Conservation (phyloP, 768 basidiomycete species). For the Calocera viscosa region DNA sequence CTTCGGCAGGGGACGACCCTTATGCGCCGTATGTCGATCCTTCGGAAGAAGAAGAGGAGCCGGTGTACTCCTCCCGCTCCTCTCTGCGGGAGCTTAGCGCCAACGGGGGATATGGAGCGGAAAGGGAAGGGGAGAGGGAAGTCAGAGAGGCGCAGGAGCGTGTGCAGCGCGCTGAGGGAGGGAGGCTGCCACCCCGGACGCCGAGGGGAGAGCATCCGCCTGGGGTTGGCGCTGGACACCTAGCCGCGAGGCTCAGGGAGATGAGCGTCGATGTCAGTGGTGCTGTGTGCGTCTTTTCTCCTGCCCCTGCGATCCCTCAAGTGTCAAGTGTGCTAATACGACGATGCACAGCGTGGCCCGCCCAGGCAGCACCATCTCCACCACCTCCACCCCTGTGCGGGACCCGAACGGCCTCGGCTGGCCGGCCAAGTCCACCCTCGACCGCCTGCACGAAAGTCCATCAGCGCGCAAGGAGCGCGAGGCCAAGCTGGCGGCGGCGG, state of each 20-base stretch:
- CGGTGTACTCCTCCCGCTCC: not conserved
- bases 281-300: not conserved
- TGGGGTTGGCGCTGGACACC: not conserved
- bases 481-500: conserved; percentile 64
- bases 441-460: conserved; percentile 67
- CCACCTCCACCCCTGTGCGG: conserved; percentile 15
- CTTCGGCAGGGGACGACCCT: not conserved
- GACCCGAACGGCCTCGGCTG: conserved; percentile 23
- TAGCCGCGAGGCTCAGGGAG: not conserved
- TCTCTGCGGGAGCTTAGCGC: not conserved
- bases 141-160: not conserved
- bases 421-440: conserved; percentile 79
- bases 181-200: not conserved
- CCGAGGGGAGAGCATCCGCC: not conserved
- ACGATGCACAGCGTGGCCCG: not conserved
- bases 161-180: not conserved
- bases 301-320: too few species aligned
- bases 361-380: not conserved
- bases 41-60: not conserved
- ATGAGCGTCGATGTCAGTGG: not conserved
- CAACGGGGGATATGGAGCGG: not conserved
- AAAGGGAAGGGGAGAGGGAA: not conserved
- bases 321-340: not conserved
- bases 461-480: conserved; percentile 61
- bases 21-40: not conserved